A percentile compares a stretch with the other conserved stretches of the same genome.
These are phyloP conservation scores for Penicillium sp. DNA, from an alignment of 2,329 filamentous ascomycete genomes.

Conservation along the genomic window DNA sequence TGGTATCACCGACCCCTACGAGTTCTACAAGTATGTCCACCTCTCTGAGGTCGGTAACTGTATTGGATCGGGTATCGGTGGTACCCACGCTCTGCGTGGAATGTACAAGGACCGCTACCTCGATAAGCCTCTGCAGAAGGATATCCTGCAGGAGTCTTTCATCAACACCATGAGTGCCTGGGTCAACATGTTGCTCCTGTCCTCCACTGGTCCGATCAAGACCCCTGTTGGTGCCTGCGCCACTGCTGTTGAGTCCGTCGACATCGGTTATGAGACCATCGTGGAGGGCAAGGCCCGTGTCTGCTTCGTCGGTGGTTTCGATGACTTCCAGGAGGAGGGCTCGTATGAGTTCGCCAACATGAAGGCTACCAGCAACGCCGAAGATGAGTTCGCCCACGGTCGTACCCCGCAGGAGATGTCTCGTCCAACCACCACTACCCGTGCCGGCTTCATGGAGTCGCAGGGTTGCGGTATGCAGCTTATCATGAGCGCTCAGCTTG, in stretches of 20 bases:
- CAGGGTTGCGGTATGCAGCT: constrained; percentile 98
- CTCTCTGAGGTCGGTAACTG: constrained; percentile 98
- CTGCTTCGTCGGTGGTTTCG: constrained; percentile 97
- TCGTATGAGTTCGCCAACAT: constrained; percentile 99
- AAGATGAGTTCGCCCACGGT: constrained; percentile 93
- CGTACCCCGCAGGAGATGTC: constrained; percentile 98
- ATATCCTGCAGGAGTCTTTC: constrained; percentile 98
- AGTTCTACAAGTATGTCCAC: constrained; percentile 99
- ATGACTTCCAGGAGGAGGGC: constrained; percentile 98
- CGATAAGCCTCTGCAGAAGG: constrained; percentile 96
- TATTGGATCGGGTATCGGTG: constrained; percentile 97
- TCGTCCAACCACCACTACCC: constrained; percentile 90
- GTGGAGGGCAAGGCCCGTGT: constrained; percentile 96
- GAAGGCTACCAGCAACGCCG: constrained; percentile 98
- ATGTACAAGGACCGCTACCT: constrained; percentile 99
- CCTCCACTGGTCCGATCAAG: constrained; percentile 97
- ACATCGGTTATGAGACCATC: constrained; percentile 98
- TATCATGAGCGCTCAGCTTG: constrained; percentile 96
- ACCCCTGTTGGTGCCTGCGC: constrained; percentile 97
- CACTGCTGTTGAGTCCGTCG: constrained; percentile 93
- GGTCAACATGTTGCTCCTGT: constrained; percentile 98
- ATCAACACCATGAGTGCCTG: constrained; percentile 99
- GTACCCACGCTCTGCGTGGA: constrained; percentile 83
- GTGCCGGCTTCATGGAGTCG: constrained; percentile 99
- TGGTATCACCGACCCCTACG: constrained; percentile 97